Evolutionary conservation across 257 asterid species (phyloP), one percentile per base, ranked within the genome.

Genomic region (Solanum corneliomulleri): DNA sequence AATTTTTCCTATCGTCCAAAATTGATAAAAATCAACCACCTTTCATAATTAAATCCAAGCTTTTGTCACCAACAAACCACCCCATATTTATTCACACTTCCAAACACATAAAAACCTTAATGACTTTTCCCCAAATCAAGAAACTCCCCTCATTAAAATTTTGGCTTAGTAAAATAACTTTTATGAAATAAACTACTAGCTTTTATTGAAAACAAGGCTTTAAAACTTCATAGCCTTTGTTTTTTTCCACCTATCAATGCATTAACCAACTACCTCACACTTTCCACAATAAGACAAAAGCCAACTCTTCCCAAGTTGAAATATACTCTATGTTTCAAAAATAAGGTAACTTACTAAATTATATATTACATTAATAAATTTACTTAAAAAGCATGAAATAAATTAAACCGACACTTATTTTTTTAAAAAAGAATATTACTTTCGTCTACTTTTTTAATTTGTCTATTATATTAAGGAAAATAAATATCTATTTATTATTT

Each of bases 1-100:
- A 88, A 84, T 90, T 64, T 88, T 86, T 86, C 91, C 20, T 64
- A 86, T 85, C 90, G 42, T 83, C 71, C 56, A 80, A 82, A 82
- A 87, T 82, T 80, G 52, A 35, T 88, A 81, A 41, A 58, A 85
- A 86, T 81, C 71, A 88, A 41, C 62, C 84, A 89, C 86, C 84
- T 85, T 88, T 83, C 84, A 81, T 84, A 62, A 45, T 87, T 85
- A 88, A 88, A 92, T 85, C 16, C 66, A 88, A 85, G 82, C 70
- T 86, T 89, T 86, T 80, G 88, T 86, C 82, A 86, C 88, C 92
- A 90, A 88, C 90, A 85, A 90, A 71, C 89, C 82, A 89, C 72
- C 86, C 85, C 11, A 9, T 15, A 47, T 27, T 35, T 68, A 33
- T 33, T 27, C 85, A 49, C 69, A 69, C 2, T 20, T 35, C n/a